Base-by-base conservation (phyloP, 176 grass and related monocot species). In the Musa troglodytarum region DNA sequence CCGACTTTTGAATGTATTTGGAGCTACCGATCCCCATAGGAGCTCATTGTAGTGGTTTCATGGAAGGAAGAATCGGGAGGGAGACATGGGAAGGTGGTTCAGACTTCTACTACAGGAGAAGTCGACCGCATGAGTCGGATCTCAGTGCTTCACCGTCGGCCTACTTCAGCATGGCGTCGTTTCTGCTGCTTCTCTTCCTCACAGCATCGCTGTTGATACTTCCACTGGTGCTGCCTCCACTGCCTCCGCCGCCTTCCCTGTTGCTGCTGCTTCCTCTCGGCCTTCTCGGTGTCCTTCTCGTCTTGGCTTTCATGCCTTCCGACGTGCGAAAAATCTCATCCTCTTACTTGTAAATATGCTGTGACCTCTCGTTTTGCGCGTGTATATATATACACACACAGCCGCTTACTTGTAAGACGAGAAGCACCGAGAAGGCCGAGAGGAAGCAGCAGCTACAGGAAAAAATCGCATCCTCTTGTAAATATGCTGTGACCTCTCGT, bases 211-310 rank as follows among this genome's bases (percentile, higher is more conserved):
- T 96, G 80, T 81, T 92, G 20, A 66, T 89, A 19, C 92, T 96
- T 76, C 92, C 92, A 0, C 49, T 92, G 75, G 80, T 96, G 3
- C 22, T 96, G 77, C 92, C 92, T 1, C 92, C 89, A 0, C 53
- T 96, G 78, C 92, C 87, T 0, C 92, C 92, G 8, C 89, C 92
- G 0, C 92, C 92, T 0, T 78, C 78, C 59, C 56, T 92, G 73
- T 80, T 96, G 63, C 56, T 96, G 7, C 74, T 91, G 55, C 65
- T 92, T 23, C 92, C 89, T 0, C 63, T 89, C 29, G 82, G 82
- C 63, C 50, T 96, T 29, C 87, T 96, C 51, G 6, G 85, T 75
- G 19, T 96, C 78, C 77, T 96, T 16, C 0, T 96, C 9, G 65
- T 79, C 11, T 16, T 96, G 49, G 87, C 92, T 52, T 89, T 96